Conservation (phyloP, 768 basidiomycete genomes). For the Trametes elegans region DNA sequence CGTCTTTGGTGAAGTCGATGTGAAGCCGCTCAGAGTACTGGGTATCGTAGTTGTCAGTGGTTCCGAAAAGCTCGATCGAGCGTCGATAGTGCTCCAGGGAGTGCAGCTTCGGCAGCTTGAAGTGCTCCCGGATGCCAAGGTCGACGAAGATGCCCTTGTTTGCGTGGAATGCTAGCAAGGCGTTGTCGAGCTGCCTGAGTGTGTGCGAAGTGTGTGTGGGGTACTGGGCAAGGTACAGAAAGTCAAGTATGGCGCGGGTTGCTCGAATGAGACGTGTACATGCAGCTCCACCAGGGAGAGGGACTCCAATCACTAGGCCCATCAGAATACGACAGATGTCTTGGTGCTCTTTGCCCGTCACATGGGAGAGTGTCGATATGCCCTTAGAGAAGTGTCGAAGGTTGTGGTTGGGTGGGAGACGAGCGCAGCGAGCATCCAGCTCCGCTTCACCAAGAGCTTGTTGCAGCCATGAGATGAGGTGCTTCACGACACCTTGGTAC, state of each 20-base stretch:
- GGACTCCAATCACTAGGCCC: conserved; percentile 11
- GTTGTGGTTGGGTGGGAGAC: conserved; percentile 34
- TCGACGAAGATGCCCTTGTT: conserved; percentile 38
- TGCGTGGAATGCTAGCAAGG: conserved; percentile 28
- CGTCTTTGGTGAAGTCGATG: conserved; percentile 24
- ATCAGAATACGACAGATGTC: conserved; percentile 25
- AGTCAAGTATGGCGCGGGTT: conserved; percentile 17
- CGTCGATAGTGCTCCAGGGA: conserved; percentile 6
- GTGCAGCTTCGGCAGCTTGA: conserved; percentile 19
- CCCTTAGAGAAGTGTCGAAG: conserved; percentile 34
- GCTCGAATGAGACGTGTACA: conserved; percentile 1
- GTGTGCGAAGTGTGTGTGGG: conserved; percentile 30
- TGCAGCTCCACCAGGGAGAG: not conserved
- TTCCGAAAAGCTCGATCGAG: conserved; percentile 6
- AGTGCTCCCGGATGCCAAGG: conserved; percentile 15
- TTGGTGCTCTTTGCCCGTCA: conserved; percentile 35
- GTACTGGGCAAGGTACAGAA: conserved; percentile 26
- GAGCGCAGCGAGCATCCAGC: conserved; percentile 7
- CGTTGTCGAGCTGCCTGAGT: conserved; percentile 18
- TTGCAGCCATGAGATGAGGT: conserved; percentile 9
- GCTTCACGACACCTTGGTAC: conserved; percentile 30
- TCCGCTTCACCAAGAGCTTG: conserved; percentile 14
- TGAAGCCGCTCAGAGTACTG: conserved; percentile 11
- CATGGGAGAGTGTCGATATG: conserved; percentile 28
- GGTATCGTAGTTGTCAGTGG: conserved; percentile 6